Evolutionary conservation across 2,329 filamentous ascomycete species (phyloP), one percentile per base, ranked within the genome.

Genomic region (Fusarium xyrophilum): DNA sequence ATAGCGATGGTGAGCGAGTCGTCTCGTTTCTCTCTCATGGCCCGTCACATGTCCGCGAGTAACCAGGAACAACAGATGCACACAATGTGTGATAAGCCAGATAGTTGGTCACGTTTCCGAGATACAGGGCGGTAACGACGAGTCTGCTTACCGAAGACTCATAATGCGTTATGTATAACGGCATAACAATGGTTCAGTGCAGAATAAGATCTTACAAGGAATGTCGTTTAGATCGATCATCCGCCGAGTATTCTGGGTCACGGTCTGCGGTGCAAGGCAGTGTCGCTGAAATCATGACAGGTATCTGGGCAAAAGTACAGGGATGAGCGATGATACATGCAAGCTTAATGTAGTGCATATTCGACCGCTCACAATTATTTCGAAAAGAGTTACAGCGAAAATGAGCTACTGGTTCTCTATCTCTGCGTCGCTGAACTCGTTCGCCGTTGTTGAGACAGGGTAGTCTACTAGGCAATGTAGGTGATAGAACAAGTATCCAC

Each of bases 21-120:
- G 63, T 77, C 19, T 61, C 69, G 2, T 79, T 79, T 59, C 67
- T 79, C 27, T 63, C 62, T 6, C 60, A 67, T 28, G 75, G 73
- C 23, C 71, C 72, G 15, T 53, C 51, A 17, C 46, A 47, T 15
- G n/a, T 46, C 23, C 55, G 52, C 32, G 33, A 50, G 19, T 27
- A 58, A 50, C n/a, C n/a, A 28, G 27, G 25, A 39, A 12, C 21
- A 66, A 28, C 6, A 32, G 42, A 33, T 17, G 35, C 38, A 56
- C 54, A 39, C 38, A 28, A 50, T 40, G 14, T 42, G 42, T 32
- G 40, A 46, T 44, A 38, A 14, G 28, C 52, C 10, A 21, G 30
- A 54, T 28, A 46, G 35, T 63, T 65, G 19, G 35, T 33, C 50
- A 23, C n/a, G 27, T 25, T 42, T 19, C 35, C 27, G 15, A 50